phyloP scores from a whole-genome alignment of 2,329 filamentous ascomycete genomes.

The Neonectria coccinea region DNA sequence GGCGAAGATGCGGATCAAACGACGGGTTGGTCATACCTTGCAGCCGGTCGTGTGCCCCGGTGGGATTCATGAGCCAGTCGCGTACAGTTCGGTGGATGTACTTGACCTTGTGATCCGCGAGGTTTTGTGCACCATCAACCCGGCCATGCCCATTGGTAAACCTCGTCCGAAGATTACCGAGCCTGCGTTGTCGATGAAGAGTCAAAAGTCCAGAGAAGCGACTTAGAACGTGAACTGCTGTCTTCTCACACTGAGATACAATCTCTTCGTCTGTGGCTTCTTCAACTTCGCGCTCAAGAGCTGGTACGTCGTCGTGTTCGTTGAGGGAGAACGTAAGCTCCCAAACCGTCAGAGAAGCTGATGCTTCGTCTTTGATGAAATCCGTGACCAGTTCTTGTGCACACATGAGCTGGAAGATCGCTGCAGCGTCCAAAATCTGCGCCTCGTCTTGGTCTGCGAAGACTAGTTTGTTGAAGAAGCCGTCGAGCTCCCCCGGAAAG shows the following conservation, averaged over 20 bases:
- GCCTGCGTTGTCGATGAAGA: constrained; percentile 33
- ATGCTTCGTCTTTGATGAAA: constrained; percentile 49
- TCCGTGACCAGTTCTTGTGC: constrained; percentile 49
- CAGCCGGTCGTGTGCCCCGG: constrained; percentile 39
- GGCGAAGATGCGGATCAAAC: constrained; percentile 49
- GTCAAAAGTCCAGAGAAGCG: constrained; percentile 46
- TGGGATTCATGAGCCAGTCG: constrained; percentile 47
- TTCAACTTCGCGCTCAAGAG: constrained; percentile 31
- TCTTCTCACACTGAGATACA: constrained; percentile 29
- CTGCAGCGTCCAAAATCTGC: constrained; percentile 39
- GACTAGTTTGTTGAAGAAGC: constrained; percentile 47
- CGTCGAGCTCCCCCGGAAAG: constrained; percentile 45
- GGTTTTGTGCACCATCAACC: constrained; percentile 6
- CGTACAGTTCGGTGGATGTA: constrained; percentile 52
- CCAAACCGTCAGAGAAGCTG: constrained; percentile 49
- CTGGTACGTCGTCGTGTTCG: constrained; percentile 34
- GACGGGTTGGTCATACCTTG: not conserved
- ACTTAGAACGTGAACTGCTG: constrained; percentile 29
- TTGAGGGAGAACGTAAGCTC: constrained; percentile 49
- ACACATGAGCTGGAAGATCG: constrained; percentile 47
- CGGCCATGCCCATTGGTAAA: constrained; percentile 18
- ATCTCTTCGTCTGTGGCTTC: constrained; percentile 39
- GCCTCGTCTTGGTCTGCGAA: constrained; percentile 43
- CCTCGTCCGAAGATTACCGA: constrained; percentile 34
- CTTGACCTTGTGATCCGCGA: constrained; percentile 42